Conservation (phyloP, 768 basidiomycete genomes). For the Gymnopilus junonius region DNA sequence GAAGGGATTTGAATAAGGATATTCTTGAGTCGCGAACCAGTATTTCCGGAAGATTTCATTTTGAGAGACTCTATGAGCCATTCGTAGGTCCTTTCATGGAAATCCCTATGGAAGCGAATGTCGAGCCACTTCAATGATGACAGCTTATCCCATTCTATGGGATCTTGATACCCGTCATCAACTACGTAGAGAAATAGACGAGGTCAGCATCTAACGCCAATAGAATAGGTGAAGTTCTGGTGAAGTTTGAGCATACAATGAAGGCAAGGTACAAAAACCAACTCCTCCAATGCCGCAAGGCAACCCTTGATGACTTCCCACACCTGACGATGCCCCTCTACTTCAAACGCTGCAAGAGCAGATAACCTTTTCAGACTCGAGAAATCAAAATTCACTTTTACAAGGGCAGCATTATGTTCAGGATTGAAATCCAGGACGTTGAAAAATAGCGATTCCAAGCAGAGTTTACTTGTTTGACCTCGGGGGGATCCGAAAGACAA, state of each 20-base stretch:
- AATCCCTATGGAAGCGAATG: neutral
- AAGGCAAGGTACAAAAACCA: neutral
- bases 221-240: neutral
- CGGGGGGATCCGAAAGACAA: neutral
- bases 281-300: neutral
- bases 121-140: neutral
- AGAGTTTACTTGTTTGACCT: neutral
- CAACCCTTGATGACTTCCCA: constrained; percentile 3
- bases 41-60: neutral
- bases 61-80: constrained; percentile 4
- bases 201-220: no score
- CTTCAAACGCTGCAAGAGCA: neutral
- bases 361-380: neutral
- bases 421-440: neutral
- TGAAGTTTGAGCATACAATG: neutral
- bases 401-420: neutral
- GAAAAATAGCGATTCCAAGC: neutral
- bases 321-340: neutral
- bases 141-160: neutral
- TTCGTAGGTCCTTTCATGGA: neutral
- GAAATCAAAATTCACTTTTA: neutral
- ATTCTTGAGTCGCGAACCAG: neutral
- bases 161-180: neutral
- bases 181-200: neutral
- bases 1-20: neutral